These are phyloP conservation scores for rapeseed (Brassica napus) DNA, from an alignment of 345 rosid genomes.

Conservation along the genomic window Da-Ae NC_063435.1:5581501-5582000, in stretches of 20 bases:
- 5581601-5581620: constrained; percentile 75
- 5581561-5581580: constrained; percentile 98
- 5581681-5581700: constrained; percentile 91
- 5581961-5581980: constrained; percentile 85
- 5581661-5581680: constrained; percentile 56
- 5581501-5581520: constrained; percentile 92
- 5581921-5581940: constrained; percentile 75
- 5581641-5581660: constrained; percentile 67
- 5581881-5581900: constrained; percentile 62
- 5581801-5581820: constrained; percentile 81
- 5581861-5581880: background rate
- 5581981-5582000: constrained; percentile 80
- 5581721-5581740: constrained; percentile 85
- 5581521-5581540: constrained; percentile 89
- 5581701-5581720: constrained; percentile 87
- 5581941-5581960: constrained; percentile 81
- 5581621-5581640: constrained; percentile 90
- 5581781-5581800: constrained; percentile 94
- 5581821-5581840: constrained; percentile 51
- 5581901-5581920: constrained; percentile 66
- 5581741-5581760: constrained; percentile 95
- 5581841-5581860: background rate
- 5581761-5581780: constrained; percentile 89
- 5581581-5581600: constrained; percentile 82
- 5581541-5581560: constrained; percentile 85